Conservation (phyloP, 2,329 filamentous ascomycete genomes). For the Trematosphaeria pertusa region DNA sequence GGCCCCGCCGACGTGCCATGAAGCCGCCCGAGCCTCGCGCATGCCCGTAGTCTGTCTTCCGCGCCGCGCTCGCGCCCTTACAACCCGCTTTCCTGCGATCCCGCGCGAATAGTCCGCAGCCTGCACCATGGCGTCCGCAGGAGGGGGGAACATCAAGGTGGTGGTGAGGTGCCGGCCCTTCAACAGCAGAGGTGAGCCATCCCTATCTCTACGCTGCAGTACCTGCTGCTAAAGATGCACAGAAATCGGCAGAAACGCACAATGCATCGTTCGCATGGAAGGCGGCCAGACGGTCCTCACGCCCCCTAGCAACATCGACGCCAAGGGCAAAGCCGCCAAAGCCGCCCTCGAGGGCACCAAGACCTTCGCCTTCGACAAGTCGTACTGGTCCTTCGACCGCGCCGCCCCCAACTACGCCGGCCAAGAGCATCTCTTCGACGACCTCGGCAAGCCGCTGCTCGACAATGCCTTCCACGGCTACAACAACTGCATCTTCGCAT, state of each 20-base stretch:
- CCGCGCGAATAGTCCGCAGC: slow-evolving; percentile 10
- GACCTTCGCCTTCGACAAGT: slow-evolving; percentile 93
- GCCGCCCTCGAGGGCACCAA: slow-evolving; percentile 71
- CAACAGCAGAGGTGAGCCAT: slow-evolving; percentile 80
- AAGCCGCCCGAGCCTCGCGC: slow-evolving; percentile 30
- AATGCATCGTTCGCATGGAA: slow-evolving; percentile 98
- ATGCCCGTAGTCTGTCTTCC: slow-evolving; percentile 24
- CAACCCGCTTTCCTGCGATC: slow-evolving; percentile 14
- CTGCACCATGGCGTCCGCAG: slow-evolving; percentile 65
- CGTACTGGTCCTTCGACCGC: slow-evolving; percentile 97
- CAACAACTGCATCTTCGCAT: slow-evolving; percentile 99
- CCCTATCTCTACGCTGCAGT: background rate
- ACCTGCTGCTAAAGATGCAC: slow-evolving; percentile 28
- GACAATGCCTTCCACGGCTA: slow-evolving; percentile 99
- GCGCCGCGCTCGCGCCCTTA: slow-evolving; percentile 22
- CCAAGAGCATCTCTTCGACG: slow-evolving; percentile 86
- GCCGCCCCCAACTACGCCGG: slow-evolving; percentile 82
- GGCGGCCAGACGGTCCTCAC: slow-evolving; percentile 86
- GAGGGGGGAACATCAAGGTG: slow-evolving; percentile 98
- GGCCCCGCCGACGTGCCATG: slow-evolving; percentile 33
- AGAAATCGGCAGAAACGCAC: slow-evolving; percentile 91
- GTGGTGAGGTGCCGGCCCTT: slow-evolving; percentile 96
- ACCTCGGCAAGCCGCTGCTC: slow-evolving; percentile 86
- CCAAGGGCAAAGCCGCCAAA: slow-evolving; percentile 71
- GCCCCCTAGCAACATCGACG: slow-evolving; percentile 67